phyloP scores from a whole-genome alignment of 176 grass and related monocot genomes.

The Aegilops longissima region DNA sequence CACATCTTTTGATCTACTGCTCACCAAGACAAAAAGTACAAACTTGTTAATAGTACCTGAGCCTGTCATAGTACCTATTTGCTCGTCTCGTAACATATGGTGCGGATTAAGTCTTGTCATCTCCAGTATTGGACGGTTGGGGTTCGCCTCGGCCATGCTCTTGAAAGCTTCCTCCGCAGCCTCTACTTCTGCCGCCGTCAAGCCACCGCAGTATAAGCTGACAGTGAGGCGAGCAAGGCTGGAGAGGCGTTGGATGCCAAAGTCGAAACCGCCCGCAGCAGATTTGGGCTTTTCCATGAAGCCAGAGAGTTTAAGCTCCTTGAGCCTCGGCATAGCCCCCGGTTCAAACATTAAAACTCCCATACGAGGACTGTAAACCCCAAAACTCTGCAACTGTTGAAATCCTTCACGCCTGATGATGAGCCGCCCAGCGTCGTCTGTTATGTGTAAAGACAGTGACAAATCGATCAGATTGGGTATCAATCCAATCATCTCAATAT shows the following conservation, averaged over 20 bases:
- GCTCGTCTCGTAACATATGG: fast-evolving
- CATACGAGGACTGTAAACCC: fast-evolving
- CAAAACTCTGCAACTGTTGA: background rate
- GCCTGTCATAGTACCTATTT: too few relatives aligned
- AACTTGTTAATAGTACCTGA: background rate
- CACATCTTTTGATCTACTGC: background rate
- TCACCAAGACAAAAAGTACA: background rate
- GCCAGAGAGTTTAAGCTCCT: fast-evolving
- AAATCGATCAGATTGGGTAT: background rate
- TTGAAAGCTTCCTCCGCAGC: background rate
- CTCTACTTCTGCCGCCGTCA: background rate
- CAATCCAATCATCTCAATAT: background rate
- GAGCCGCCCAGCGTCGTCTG: background rate
- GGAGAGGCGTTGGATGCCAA: background rate
- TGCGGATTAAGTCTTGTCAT: background rate
- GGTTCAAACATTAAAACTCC: background rate
- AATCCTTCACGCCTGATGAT: background rate
- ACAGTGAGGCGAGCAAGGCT: background rate
- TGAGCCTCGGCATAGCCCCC: conserved; percentile 5
- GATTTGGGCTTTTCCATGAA: background rate
- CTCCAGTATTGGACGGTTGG: background rate
- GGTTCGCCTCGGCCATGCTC: background rate
- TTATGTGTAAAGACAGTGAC: fast-evolving
- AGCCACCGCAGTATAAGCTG: fast-evolving
- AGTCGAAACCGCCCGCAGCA: background rate